These are phyloP conservation scores for Podospora conica DNA, from an alignment of 495 filamentous ascomycete genomes.

Conservation along the genomic window DNA sequence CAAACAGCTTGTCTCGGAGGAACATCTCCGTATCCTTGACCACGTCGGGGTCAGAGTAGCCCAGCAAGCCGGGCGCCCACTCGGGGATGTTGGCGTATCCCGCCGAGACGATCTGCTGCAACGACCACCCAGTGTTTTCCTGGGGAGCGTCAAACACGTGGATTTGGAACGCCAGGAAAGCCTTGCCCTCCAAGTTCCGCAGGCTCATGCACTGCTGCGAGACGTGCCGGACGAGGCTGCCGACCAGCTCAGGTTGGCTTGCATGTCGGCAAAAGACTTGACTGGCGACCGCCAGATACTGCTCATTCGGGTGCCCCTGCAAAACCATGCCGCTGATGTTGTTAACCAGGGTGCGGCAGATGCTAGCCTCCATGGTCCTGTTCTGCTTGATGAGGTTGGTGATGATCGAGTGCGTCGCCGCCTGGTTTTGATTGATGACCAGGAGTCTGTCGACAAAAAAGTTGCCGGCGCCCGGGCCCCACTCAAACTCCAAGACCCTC, in stretches of 20 bases:
- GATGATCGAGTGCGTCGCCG: slow-evolving; percentile 40
- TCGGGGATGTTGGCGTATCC: slow-evolving; percentile 48
- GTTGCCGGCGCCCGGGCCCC: slow-evolving; percentile 31
- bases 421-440: slow-evolving; percentile 41
- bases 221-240: slow-evolving; percentile 32
- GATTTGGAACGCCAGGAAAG: slow-evolving; percentile 39
- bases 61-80: slow-evolving; percentile 65
- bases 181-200: slow-evolving; percentile 36
- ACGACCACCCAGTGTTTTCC: slow-evolving; percentile 17
- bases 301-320: slow-evolving; percentile 22
- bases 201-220: slow-evolving; percentile 31
- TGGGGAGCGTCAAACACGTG: slow-evolving; percentile 27
- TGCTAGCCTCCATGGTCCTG: slow-evolving; percentile 27
- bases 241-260: slow-evolving; percentile 18
- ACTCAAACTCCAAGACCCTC: slow-evolving; percentile 38
- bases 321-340: slow-evolving; percentile 32
- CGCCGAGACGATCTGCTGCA: slow-evolving; percentile 22
- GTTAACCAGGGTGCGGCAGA: slow-evolving; percentile 28
- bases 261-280: slow-evolving; percentile 32
- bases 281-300: slow-evolving; percentile 34
- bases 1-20: slow-evolving; percentile 52
- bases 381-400: slow-evolving; percentile 34
- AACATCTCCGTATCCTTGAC: slow-evolving; percentile 50
- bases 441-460: slow-evolving; percentile 49
- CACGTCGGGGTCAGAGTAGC: slow-evolving; percentile 52